Evolutionary conservation across 306 rosid genomes (phyloP), one percentile per base, ranked within the genome.

Genomic region (Leucaena leucocephala): DNA sequence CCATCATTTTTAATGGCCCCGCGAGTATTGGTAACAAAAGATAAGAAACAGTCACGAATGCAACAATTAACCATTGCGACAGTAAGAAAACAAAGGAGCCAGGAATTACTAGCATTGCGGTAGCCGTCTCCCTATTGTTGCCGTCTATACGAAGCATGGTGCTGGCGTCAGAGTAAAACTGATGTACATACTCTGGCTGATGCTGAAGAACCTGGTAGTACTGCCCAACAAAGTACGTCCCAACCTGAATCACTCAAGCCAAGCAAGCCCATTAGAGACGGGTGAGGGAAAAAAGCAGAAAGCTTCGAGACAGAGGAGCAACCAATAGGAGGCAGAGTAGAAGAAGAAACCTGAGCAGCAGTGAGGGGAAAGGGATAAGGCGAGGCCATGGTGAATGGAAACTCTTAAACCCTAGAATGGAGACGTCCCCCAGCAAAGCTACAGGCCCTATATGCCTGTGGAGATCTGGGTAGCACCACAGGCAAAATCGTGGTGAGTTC

Each of bases 141-240:
- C 97, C 98, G 13, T 95, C 97, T 33, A 91, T 78, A 55, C 99
- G 97, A 62, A 93, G 82, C 96, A 91, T 87, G 36, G 99, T 92
- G 82, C 99, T 95, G 45, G 89, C 90, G 52, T 93, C 99, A 7
- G 99, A 95, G 85, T 93, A 95, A 80, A 95, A 95, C 85, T 95
- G 99, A 79, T 91, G 90, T 59, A 93, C 99, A 55, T 79, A 84
- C 81, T 88, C 94, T 0, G 99, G 99, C 79, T 93, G 99, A 64
- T 81, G 85, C 87, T 91, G 97, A 84, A 95, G 97, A 72, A 95
- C 96, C 64, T 91, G 99, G 75, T 92, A 95, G 74, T 95, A 95
- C 86, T 95, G 99, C 74, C 96, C 93, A 66, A 95, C 99, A 74
- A 95, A 95, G 91, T 95, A 95, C 33, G 98, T 90, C 58, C 99